Evolutionary conservation across 306 rosid genomes (phyloP).

Genomic region (Quercus alba): DNA sequence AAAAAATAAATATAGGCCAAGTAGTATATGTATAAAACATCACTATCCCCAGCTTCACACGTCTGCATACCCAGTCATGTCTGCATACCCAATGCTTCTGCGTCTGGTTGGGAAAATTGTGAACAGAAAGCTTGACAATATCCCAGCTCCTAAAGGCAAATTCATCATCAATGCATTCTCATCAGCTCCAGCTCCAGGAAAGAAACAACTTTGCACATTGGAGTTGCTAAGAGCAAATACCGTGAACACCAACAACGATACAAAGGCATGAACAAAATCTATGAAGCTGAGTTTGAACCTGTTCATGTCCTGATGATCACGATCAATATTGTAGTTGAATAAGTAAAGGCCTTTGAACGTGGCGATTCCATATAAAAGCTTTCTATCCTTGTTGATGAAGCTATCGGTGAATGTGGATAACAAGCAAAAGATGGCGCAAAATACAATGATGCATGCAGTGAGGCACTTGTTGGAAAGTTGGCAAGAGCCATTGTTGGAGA

Average conservation of each 20-base stretch:
- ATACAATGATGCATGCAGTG: neutral
- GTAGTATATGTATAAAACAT: no score
- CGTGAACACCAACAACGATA: conserved; percentile 42
- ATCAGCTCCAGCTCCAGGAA: conserved; percentile 9
- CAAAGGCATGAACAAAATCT: conserved; percentile 36
- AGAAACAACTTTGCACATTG: conserved; percentile 39
- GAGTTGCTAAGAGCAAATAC: conserved; percentile 36
- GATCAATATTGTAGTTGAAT: neutral
- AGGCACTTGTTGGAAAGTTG: conserved; percentile 23
- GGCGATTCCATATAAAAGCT: conserved; percentile 14
- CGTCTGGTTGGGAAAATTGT: conserved; percentile 41
- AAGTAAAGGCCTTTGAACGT: conserved; percentile 17
- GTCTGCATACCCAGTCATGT: neutral
- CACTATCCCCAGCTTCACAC: neutral
- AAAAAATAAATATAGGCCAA: no score
- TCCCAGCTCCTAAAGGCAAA: conserved; percentile 36
- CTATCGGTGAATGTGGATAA: conserved; percentile 35
- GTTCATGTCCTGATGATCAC: neutral
- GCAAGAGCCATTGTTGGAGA: conserved; percentile 48
- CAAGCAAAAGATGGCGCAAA: conserved; percentile 30
- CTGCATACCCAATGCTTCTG: conserved; percentile 37
- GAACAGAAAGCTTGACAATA: conserved; percentile 40
- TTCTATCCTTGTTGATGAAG: conserved; percentile 11
- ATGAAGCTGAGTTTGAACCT: neutral
- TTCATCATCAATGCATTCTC: conserved; percentile 15